These are phyloP conservation scores for Kregervanrija fluxuum DNA, from an alignment of 805 yeast genomes.

Conservation along the genomic window DNA sequence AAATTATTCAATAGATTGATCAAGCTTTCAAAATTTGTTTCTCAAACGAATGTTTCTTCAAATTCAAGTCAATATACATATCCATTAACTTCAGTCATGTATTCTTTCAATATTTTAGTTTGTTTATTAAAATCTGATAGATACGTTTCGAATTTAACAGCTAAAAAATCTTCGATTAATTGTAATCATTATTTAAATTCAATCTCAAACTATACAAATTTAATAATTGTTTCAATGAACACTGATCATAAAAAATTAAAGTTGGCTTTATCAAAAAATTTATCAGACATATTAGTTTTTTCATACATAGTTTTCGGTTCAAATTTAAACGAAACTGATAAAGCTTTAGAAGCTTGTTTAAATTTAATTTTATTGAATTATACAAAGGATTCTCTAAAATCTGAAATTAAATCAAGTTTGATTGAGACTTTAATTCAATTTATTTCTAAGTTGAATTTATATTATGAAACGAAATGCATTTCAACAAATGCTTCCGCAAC, in stretches of 20 bases:
- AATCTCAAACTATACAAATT: slow-evolving; percentile 13
- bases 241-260: slow-evolving; percentile 25
- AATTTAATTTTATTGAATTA: slow-evolving; percentile 15
- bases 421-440: slow-evolving; percentile 26
- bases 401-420: slow-evolving; percentile 18
- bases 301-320: slow-evolving; percentile 25
- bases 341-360: slow-evolving; percentile 20
- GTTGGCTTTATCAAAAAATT: slow-evolving; percentile 22
- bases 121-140: slow-evolving; percentile 28
- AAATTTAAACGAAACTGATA: slow-evolving; percentile 17
- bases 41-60: slow-evolving; percentile 13
- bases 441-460: slow-evolving; percentile 24
- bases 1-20: slow-evolving; percentile 25
- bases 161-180: slow-evolving; percentile 18
- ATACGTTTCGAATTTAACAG: slow-evolving; percentile 16
- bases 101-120: slow-evolving; percentile 22
- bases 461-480: slow-evolving; percentile 24
- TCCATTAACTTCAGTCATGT: slow-evolving; percentile 24
- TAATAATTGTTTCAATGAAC: slow-evolving; percentile 19
- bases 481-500: slow-evolving; percentile 15
- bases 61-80: slow-evolving; percentile 17
- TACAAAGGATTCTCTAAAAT: slow-evolving; percentile 10
- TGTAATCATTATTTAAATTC: slow-evolving; percentile 17
- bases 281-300: slow-evolving; percentile 27
- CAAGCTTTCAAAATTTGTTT: slow-evolving; percentile 22